Base-by-base conservation (phyloP, 495 filamentous ascomycete species). In the Penicillium macrosclerotiorum region DNA sequence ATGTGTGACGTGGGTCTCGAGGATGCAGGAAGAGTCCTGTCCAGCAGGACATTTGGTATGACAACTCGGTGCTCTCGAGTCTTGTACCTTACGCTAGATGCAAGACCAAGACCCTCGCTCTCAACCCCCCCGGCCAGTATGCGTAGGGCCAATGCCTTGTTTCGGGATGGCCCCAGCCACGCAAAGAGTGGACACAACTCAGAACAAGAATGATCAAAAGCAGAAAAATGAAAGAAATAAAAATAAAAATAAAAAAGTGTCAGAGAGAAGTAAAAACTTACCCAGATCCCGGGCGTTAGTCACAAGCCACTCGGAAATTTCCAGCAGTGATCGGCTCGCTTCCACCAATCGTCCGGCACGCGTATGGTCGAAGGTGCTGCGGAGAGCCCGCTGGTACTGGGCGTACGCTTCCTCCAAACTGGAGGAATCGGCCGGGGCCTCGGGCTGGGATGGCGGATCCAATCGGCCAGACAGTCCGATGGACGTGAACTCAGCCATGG, bases 271-370 rank as follows among this genome's bases (percentile, higher is more conserved):
- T 35, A 42, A 42, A 29, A 64, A 69, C 88, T 67, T 81, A 96
- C 93, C 90, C 59, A 98, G 73, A 47, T 87, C 82, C 55, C 81
- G 82, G 26, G 87, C 88, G 66, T 91, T 85, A 32, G 82, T 77
- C 49, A 96, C 67, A 33, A 98, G 71, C 88, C 90, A 96, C 45
- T 87, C 80, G 17, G 90, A 94, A 52, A 96, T 79, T 45, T 83
- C 75, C 36, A 94, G 65, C 20, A 98, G 73, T 12, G 83, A 84
- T 49, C 74, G 73, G 51, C 84, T 84, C 24, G 90, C 88, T 42
- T 88, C 78, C 27, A 78, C 73, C 56, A 98, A 76, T 47, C 77
- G 67, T n/a, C 88, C 86, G 49, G 79, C 79, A 43, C 80, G 82
- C 41, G 85, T 85, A 49, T 86, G 78, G 52, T 86, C 81, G 57